A percentile compares a stretch with the other conserved stretches of the same genome.
Conservation (phyloP, 768 basidiomycete species). For the Termitomyces sp. region DNA sequence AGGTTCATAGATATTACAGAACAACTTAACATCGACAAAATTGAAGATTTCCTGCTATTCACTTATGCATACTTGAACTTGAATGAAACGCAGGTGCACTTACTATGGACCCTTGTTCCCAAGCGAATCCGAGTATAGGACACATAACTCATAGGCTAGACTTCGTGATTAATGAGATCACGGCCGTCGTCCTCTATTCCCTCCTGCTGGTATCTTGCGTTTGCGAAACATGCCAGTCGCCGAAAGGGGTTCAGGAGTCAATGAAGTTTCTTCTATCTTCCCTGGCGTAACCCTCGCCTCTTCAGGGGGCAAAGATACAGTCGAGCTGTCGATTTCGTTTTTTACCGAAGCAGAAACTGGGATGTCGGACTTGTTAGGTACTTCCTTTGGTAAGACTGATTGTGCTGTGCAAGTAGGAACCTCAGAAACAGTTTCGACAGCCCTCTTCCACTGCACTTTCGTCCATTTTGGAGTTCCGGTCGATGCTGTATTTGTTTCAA, state of each 20-base stretch:
- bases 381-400: not conserved
- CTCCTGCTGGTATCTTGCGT: constrained; percentile 24
- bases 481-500: constrained; percentile 6
- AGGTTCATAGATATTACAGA: not conserved
- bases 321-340: not conserved
- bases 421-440: constrained; percentile 7
- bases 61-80: too few relatives aligned
- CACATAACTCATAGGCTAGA: not conserved
- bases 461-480: constrained; percentile 29
- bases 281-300: not conserved
- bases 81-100: not conserved
- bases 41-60: not conserved
- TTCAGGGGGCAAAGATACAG: not conserved
- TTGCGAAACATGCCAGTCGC: constrained; percentile 27
- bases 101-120: not conserved
- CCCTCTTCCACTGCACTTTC: constrained; percentile 30
- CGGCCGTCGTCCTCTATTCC: constrained; percentile 16
- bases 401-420: not conserved
- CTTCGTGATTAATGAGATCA: not conserved
- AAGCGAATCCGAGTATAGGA: not conserved
- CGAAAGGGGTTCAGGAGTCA: not conserved
- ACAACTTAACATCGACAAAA: not conserved
- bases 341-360: not conserved
- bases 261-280: constrained; percentile 3
- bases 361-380: not conserved